Conservation (phyloP, 306 rosid species). For the Ziziphus jujuba region DNA sequence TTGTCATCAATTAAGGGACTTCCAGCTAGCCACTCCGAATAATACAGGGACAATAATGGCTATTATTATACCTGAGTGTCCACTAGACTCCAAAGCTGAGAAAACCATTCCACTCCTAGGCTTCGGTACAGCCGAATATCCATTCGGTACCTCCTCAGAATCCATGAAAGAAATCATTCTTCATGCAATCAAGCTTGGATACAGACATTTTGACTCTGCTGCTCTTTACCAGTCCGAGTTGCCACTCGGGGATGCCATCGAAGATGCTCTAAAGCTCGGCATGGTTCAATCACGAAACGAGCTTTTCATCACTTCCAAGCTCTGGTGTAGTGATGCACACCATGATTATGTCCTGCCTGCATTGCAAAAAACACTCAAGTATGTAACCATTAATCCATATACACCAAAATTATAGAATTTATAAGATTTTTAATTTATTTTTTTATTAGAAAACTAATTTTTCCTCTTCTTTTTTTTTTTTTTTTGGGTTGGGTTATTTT, state of each 20-base stretch:
- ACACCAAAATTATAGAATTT: no score
- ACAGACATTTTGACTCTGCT: slow-evolving; percentile 45
- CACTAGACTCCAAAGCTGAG: neutral
- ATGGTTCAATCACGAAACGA: slow-evolving; percentile 50
- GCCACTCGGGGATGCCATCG: slow-evolving; percentile 31
- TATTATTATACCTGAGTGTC: neutral
- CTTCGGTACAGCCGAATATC: slow-evolving; percentile 36
- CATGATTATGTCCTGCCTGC: slow-evolving; percentile 43
- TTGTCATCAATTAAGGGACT: no score
- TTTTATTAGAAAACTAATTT: neutral
- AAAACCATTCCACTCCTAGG: slow-evolving; percentile 26
- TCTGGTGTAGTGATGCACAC: slow-evolving; percentile 49
- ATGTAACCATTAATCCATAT: no score
- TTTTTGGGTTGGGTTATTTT: no score
- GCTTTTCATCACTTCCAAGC: slow-evolving; percentile 64
- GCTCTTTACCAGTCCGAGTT: slow-evolving; percentile 28
- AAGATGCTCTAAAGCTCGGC: slow-evolving; percentile 32
- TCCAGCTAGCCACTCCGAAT: no score
- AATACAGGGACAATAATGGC: neutral
- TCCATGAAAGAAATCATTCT: slow-evolving; percentile 27
- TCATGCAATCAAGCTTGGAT: slow-evolving; percentile 36
- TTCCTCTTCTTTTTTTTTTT: no score
- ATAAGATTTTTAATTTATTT: no score
- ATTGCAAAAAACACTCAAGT: no score
- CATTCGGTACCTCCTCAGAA: neutral